phyloP scores from a whole-genome alignment of 345 rosid species.

The Eucalyptus decipiens region DNA sequence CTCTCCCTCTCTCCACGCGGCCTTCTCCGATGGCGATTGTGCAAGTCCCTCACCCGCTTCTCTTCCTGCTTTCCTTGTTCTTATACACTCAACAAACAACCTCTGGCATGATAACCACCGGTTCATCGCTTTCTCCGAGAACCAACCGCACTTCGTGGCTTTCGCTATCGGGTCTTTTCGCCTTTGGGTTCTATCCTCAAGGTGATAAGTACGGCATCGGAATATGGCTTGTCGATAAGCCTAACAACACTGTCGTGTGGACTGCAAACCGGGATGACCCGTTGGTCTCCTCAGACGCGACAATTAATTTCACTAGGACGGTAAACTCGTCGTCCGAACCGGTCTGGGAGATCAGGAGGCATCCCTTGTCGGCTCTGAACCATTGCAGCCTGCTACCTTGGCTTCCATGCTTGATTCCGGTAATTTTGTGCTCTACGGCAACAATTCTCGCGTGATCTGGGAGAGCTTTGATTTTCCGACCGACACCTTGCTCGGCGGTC shows the following conservation, averaged over 20 bases:
- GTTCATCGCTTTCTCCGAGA: neutral
- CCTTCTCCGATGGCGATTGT: neutral
- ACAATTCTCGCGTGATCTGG: neutral
- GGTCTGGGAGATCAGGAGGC: neutral
- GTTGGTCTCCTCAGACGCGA: neutral
- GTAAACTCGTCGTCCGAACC: neutral
- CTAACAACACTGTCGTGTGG: neutral
- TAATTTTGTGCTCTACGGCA: neutral
- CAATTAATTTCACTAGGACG: neutral
- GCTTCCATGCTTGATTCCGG: neutral
- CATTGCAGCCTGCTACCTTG: rapidly evolving
- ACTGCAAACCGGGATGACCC: neutral
- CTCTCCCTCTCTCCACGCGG: neutral
- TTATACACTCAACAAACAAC: neutral
- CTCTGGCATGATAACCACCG: rapidly evolving
- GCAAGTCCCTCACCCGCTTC: neutral
- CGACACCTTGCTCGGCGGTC: neutral
- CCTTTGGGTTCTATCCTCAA: neutral
- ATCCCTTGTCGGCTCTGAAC: neutral
- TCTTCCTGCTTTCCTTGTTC: neutral
- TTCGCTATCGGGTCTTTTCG: rapidly evolving
- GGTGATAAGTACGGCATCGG: neutral
- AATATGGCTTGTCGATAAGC: neutral
- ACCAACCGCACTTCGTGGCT: neutral
- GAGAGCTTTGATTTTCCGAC: neutral